Evolutionary conservation across 495 filamentous ascomycete species (phyloP), one percentile per base, ranked within the genome.

Genomic region (Talaromyces liani): DNA sequence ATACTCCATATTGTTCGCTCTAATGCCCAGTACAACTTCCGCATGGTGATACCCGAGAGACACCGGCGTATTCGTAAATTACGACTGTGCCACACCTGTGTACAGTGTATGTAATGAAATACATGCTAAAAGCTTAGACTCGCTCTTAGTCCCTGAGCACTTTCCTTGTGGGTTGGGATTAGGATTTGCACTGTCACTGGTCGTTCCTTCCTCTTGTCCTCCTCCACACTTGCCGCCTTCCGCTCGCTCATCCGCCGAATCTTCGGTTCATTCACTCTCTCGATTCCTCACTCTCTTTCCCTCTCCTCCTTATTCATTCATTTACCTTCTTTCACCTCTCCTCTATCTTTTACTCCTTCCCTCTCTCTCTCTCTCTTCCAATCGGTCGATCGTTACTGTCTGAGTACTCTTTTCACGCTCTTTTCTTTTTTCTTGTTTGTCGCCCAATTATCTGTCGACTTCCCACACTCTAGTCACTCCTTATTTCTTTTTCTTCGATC

Each of bases 401-500:
- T 65, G 9, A 57, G 54, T 36, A 20, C 36, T 36, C 29, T 36
- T 33, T 58, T 65, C 63, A 61, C 67, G 62, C 57, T 58, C 64
- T 53, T 55, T 66, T 67, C 62, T 64, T 47, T 49, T 64, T 24
- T 64, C 59, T 54, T 65, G 18, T 63, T n/a, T 27, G 6, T 18
- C n/a, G 36, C 27, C 53, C 22, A 56, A 56, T 27, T 56, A 25
- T 29, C 53, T 41, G 41, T 65, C 29, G 55, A 55, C 62, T 58
- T 36, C 67, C 63, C 61, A 68, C 62, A 24, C 41, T 63, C 61
- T 2, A 56, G 60, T 34, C 51, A 34, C 61, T 57, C 20, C 67
- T 66, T 58, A 64, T 70, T 66, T 70, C 20, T 47, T 58, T 65
- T 58, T 58, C 34, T 65, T 58, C 29, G 8, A 31, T 56, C 33